Conservation (phyloP, 768 basidiomycete genomes). For the Paxillus ammoniavirescens region DNA sequence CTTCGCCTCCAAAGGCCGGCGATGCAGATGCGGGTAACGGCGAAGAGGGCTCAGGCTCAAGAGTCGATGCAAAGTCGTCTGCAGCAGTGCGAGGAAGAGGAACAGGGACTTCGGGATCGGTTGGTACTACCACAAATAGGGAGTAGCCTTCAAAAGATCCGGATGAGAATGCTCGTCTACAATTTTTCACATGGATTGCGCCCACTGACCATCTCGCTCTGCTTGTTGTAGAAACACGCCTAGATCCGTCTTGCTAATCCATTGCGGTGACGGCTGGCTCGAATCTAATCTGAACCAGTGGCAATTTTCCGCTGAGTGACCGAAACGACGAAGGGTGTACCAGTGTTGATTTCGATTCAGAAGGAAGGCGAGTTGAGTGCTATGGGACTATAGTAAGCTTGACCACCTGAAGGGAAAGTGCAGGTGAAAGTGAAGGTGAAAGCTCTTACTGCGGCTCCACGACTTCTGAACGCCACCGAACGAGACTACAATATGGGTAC, state of each 20-base stretch:
- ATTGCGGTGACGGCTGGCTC: constrained; percentile 64
- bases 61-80: constrained; percentile 65
- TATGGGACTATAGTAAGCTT: constrained; percentile 28
- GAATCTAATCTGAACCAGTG: constrained; percentile 94
- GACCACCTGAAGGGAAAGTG: neutral
- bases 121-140: constrained; percentile 71
- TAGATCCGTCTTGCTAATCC: constrained; percentile 81
- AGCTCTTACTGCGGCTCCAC: constrained; percentile 41
- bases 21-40: constrained; percentile 17
- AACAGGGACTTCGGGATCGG: constrained; percentile 50
- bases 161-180: constrained; percentile 1
- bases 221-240: constrained; percentile 86
- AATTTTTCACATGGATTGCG: neutral
- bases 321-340: constrained; percentile 86
- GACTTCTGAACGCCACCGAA: no score
- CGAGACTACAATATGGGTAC: no score
- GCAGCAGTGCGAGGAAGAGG: constrained; percentile 60
- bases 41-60: constrained; percentile 51
- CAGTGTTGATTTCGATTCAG: constrained; percentile 86
- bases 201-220: constrained; percentile 68
- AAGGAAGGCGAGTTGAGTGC: constrained; percentile 83
- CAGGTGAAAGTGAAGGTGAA: constrained; percentile 20
- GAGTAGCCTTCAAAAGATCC: constrained; percentile 61
- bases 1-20: constrained; percentile 72
- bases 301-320: constrained; percentile 47